phyloP scores from a whole-genome alignment of 1,139 yeast species.

The Zhuliangozyma parablackwelliae region DNA sequence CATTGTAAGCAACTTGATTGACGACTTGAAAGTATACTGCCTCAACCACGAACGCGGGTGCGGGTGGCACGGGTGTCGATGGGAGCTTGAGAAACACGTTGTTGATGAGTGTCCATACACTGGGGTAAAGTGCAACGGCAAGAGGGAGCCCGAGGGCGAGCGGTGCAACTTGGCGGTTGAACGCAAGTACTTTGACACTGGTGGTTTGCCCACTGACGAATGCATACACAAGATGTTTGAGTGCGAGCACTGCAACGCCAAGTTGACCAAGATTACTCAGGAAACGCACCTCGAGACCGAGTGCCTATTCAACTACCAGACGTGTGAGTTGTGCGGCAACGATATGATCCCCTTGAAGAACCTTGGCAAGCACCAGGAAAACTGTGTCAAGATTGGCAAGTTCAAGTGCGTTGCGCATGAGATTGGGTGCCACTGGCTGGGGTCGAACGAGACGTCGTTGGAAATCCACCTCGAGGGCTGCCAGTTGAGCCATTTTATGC shows the following conservation, averaged over 20 bases:
- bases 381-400: slow-evolving; percentile 31
- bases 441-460: slow-evolving; percentile 33
- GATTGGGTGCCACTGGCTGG: slow-evolving; percentile 41
- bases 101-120: slow-evolving; percentile 47
- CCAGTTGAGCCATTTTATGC: slow-evolving; percentile 29
- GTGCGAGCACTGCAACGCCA: slow-evolving; percentile 38
- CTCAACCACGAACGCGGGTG: slow-evolving; percentile 55
- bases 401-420: slow-evolving; percentile 36
- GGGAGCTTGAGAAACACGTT: slow-evolving; percentile 56
- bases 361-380: slow-evolving; percentile 29
- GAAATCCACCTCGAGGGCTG: slow-evolving; percentile 38
- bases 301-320: slow-evolving; percentile 38
- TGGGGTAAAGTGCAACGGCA: slow-evolving; percentile 42
- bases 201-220: slow-evolving; percentile 4
- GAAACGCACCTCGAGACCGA: slow-evolving; percentile 32
- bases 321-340: slow-evolving; percentile 38
- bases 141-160: slow-evolving; percentile 10
- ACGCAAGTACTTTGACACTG: slow-evolving; percentile 7
- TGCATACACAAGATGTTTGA: slow-evolving; percentile 33
- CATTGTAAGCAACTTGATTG: slow-evolving; percentile 55
- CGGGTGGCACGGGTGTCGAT: slow-evolving; percentile 52
- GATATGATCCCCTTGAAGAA: slow-evolving; percentile 37
- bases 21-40: slow-evolving; percentile 57
- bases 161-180: slow-evolving; percentile 10
- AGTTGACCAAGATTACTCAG: slow-evolving; percentile 28